Evolutionary conservation across 768 basidiomycete species (phyloP), one percentile per base, ranked within the genome.

Genomic region (Crepidotus variabilis): DNA sequence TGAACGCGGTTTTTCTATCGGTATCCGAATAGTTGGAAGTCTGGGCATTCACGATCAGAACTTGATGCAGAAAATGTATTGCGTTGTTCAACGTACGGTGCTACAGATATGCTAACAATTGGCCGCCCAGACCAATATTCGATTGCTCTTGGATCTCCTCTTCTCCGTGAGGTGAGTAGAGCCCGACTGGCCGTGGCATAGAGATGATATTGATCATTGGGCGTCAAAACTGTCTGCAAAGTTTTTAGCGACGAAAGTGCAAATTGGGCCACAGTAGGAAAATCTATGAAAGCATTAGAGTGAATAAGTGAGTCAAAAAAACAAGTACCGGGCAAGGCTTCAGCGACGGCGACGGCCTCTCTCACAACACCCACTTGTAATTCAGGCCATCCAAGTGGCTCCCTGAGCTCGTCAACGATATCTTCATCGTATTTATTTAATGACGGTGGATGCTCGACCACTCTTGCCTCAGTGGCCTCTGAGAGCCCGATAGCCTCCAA

Each of bases 341-440:
- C 93, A 1, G 93, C 91, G 2, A 98, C 86, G 0, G 90, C 87
- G 20, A 98, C 86, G 0, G 94, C 92, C 68, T 98, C 97, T 35
- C 93, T 83, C 20, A 98, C 78, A n/a, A 95, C 85, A 21, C 93
- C 94, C 16, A 98, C 83, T 74, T 97, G 96, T 39, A 99, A 75
- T 68, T 94, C 92, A 2, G 94, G 88, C 96, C 96, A 98, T 3
- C 97, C 97, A 67, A 86, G 91, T 4, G 80, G 71, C 59, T 85
- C 83, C 22, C 71, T 74, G 28, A 72, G 67, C 18, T 73, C 70
- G 33, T 74, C 73, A 8, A 74, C 57, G 0, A 73, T 71, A 52
- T 80, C 79, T 48, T 78, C 75, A 54, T 78, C 79, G 28, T 68
- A 69, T 47, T 62, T 59, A 14, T 65, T 62, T 35, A 69, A 50